Base-by-base conservation (phyloP, 1,284 basidiomycete species). In the Naganishia cerealis region DNA sequence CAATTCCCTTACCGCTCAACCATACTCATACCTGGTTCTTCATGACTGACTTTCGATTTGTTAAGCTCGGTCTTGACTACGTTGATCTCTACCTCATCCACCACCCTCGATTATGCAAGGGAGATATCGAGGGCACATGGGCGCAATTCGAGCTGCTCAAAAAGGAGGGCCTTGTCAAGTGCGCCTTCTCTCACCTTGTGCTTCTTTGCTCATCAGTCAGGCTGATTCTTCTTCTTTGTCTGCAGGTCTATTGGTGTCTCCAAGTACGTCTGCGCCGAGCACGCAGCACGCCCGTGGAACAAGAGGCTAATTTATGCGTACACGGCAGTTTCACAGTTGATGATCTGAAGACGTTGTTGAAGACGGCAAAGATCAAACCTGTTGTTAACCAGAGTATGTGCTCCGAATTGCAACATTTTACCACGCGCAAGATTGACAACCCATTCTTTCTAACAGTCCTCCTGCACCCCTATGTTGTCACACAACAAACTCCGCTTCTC, bases 201-300 rank as follows among this genome's bases (percentile, higher is more conserved):
- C 48, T 40, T 38, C 21, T 38, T 33, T 54, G 39, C 26, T 55
- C 42, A 8, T 6, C 16, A 48, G 2, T 16, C 7, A 52, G 62
- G 59, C 63, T 21, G 24, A 16, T 53, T 63, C 52, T 3, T 63
- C 52, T 3, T n/a, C 36, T 56, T 21, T 42, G n/a, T 15, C n/a
- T 24, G 12, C 70, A 88, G 87, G 84, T 87, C 85, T 71, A 88
- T 90, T 66, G 89, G 89, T n/a, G 86, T 90, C 26, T 87, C 86
- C 77, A 91, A 90, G 77, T 77, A 65, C 67, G 77, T 72, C 33
- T 21, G 8, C 9, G 15, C 55, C 6, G 26, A 33, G 24, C 6
- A 33, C 55, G 36, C 13, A 26, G 16, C n/a, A n/a, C n/a, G n/a
- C n/a, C n/a, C n/a, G 9, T 15, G 18, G 0, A 53, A 36, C 55